phyloP scores from a whole-genome alignment of 2,329 filamentous ascomycete genomes.

The Aureobasidium sp. region DNA sequence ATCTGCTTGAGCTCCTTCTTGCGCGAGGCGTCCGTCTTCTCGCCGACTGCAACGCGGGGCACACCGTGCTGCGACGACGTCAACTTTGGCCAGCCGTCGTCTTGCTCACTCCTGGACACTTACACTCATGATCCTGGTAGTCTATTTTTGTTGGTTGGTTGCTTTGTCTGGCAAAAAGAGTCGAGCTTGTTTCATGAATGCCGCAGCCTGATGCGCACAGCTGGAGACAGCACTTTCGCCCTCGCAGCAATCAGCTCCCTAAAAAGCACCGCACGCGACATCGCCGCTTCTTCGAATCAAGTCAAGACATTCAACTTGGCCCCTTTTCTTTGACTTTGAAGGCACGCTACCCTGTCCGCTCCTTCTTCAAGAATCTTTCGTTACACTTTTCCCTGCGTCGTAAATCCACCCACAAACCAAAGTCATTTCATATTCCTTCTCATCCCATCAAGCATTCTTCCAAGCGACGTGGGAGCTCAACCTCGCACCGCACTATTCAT shows the following conservation, averaged over 20 bases:
- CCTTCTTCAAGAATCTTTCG: background rate
- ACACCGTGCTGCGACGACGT: conserved; percentile 62
- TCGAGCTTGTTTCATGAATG: background rate
- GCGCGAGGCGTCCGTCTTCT: conserved; percentile 59
- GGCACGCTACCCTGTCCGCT: conserved; percentile 2
- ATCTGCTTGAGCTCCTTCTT: conserved; percentile 69
- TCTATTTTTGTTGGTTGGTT: background rate
- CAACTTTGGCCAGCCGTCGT: background rate
- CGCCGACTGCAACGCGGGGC: conserved; percentile 49
- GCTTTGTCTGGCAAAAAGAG: background rate
- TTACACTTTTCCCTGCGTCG: background rate
- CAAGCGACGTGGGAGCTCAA: background rate
- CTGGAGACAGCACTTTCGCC: background rate
- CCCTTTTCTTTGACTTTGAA: background rate
- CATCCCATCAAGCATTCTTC: background rate
- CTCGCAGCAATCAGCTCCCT: background rate
- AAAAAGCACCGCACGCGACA: background rate
- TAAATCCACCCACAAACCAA: background rate
- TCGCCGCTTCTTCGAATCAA: conserved; percentile 3
- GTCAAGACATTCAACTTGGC: background rate
- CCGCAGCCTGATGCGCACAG: background rate
- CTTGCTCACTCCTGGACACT: background rate
- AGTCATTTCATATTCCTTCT: background rate
- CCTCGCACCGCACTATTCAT: background rate
- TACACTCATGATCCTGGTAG: background rate